Base-by-base conservation (phyloP, 75 land plant species). In the Cryptomeria japonica region DNA sequence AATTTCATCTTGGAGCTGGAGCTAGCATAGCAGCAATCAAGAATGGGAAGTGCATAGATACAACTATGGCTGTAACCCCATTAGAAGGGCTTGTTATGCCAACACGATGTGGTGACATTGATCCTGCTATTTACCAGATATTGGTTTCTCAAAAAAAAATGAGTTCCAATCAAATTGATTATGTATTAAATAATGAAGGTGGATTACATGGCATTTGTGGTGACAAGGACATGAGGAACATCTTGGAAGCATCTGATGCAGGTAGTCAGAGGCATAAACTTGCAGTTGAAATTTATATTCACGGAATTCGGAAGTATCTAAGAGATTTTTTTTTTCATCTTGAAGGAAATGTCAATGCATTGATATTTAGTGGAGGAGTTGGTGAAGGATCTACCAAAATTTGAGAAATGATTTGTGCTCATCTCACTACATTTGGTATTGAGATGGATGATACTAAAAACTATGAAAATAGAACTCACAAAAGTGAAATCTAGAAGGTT, bases 11-110 rank as follows among this genome's bases (percentile, higher is more conserved):
- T 73, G 93, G 93, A 37, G 93, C 93, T 38, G 93, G 93, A 55
- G 93, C 93, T 32, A 92, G 93, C 58, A 90, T 92, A 85, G 91
- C 91, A 68, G 89, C 89, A n/a, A 90, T 92, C 80, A 92, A 90
- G 80, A 28, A 88, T 32, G 93, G 93, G 42, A 70, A 86, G 25
- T 88, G 86, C 80, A 84, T 90, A 42, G 93, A 92, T 51, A 92
- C 93, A 37, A 84, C 89, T 11, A 92, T 92, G 93, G 93, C 91
- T 42, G 86, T 92, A 22, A 92, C 93, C 46, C 93, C 93, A 25
- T 89, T 92, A 38, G 92, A 88, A 76, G 93, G 93, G 36, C 78
- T 92, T 37, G 89, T 90, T 28, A 92, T 92, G 93, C 89, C 93
- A 16, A 92, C 93, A 80, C 78, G 93, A 34, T 87, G 84, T 41